Conservation (phyloP, 805 yeast species). For the Wickerhamiella dianesei region DNA sequence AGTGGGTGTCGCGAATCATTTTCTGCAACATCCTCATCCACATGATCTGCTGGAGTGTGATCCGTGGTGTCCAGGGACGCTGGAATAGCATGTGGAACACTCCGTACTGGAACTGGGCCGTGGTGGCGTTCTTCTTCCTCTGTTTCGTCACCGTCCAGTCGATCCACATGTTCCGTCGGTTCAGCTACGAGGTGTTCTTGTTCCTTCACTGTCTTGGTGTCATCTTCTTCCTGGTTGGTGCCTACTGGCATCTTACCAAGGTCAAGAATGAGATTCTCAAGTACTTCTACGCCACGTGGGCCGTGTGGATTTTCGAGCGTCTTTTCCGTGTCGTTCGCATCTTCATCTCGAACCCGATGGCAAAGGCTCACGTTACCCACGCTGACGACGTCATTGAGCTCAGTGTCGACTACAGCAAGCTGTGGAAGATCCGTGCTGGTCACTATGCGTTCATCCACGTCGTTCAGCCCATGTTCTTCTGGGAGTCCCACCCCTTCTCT, state of each 20-base stretch:
- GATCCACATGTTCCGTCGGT: slow-evolving; percentile 35
- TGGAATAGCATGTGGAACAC: slow-evolving; percentile 4
- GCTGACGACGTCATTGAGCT: slow-evolving; percentile 17
- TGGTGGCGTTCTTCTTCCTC: slow-evolving; percentile 27
- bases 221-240: slow-evolving; percentile 37
- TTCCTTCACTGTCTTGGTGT: slow-evolving; percentile 43
- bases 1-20: slow-evolving; percentile 18
- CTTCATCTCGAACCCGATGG: slow-evolving; percentile 3
- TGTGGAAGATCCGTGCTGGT: slow-evolving; percentile 42
- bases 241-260: slow-evolving; percentile 40
- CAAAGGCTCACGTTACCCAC: slow-evolving; percentile 4
- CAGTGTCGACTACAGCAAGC: slow-evolving; percentile 28
- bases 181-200: slow-evolving; percentile 45
- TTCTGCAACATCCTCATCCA: slow-evolving; percentile 17
- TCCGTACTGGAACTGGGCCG: slow-evolving; percentile 12
- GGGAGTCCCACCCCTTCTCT: slow-evolving; percentile 67
- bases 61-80: slow-evolving; percentile 7
- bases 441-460: slow-evolving; percentile 40
- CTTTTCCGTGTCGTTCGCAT: slow-evolving; percentile 42
- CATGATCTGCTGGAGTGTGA: slow-evolving; percentile 10
- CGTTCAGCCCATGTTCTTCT: slow-evolving; percentile 29
- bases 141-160: slow-evolving; percentile 31
- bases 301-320: slow-evolving; percentile 62
- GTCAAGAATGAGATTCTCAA: slow-evolving; percentile 32
- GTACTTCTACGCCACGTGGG: slow-evolving; percentile 40